Evolutionary conservation across 148 eudicot species (phyloP), one percentile per base, ranked within the genome.

Genomic region (Chenopodium quinoa): DNA sequence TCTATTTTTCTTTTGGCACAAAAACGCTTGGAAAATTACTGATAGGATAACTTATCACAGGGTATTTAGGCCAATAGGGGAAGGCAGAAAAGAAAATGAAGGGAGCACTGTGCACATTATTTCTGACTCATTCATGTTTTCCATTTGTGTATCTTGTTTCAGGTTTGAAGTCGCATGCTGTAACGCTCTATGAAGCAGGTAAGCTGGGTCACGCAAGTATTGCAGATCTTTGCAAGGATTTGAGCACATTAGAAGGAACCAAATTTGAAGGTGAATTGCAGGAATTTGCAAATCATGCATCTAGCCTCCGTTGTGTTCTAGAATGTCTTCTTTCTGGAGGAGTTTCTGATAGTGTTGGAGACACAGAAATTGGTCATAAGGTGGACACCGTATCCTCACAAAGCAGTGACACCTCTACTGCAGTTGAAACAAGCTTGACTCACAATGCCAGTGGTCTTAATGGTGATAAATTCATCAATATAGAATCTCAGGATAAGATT

Each of bases 251-350:
- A 73, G 98, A 96, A 88, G 98, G 98, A 80, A 84, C 97, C 71
- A 96, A 89, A 76, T 96, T 96, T 83, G 99, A 96, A 87, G 99
- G 99, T 73, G 99, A 96, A 80, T 85, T 96, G 78, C 99, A 96
- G 89, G 99, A 96, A 78, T 96, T 96, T 83, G 99, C 99, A 82
- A 96, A 96, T 91, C 99, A 96, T 89, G 99, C 99, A 64, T 96
- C 92, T 86, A 96, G 99, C 80, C 95, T 96, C 58, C 93, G 98
- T 62, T 89, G 94, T 84, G 88, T 93, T 80, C 88, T 96, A 63
- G 97, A 92, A 87, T 96, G 99, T 88, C 87, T 96, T 78, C 84
- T 92, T 82, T 89, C 99, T 23, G 99, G 99, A 80, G 99, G 99
- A 85, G 86, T 91, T 81, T 85, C 87, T 81, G 77, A 84, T 75